Evolutionary conservation across 208 protist species (phyloP).

Genomic region (Leishmania aethiopica): DNA sequence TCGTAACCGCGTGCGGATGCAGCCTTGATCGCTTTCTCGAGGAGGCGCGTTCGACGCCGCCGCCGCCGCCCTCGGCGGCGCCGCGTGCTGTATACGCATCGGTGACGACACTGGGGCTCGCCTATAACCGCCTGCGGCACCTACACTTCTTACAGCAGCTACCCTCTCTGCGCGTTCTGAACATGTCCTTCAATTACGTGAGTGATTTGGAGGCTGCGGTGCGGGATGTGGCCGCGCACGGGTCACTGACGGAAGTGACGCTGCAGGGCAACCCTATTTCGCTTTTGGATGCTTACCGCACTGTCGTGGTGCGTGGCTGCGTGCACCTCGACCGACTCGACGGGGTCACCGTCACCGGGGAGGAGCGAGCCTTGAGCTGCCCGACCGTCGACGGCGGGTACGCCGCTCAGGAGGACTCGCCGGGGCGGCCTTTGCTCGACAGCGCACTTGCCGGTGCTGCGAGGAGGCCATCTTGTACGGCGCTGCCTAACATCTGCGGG

Average conservation of each 20-base stretch:
- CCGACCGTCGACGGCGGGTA: neutral
- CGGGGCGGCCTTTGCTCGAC: neutral
- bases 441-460: neutral
- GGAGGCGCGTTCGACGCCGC: neutral
- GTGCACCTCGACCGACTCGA: constrained; percentile 65
- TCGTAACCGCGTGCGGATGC: constrained; percentile 62
- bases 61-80: neutral
- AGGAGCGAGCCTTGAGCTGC: constrained; percentile 39
- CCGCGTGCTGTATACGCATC: constrained; percentile 23
- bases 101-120: constrained; percentile 54
- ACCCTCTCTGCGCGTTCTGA: constrained; percentile 62
- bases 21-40: constrained; percentile 31
- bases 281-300: constrained; percentile 64
- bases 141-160: constrained; percentile 53
- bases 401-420: neutral
- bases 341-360: constrained; percentile 38
- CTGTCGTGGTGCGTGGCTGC: constrained; percentile 43
- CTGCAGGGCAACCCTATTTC: constrained; percentile 76
- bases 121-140: constrained; percentile 58
- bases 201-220: constrained; percentile 43
- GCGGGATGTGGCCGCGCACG: constrained; percentile 39
- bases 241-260: constrained; percentile 51
- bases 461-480: neutral
- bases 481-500: neutral
- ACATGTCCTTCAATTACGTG: constrained; percentile 72